Base-by-base conservation (phyloP, 2,329 filamentous ascomycete species). In the Phaeosphaeria sp. region DNA sequence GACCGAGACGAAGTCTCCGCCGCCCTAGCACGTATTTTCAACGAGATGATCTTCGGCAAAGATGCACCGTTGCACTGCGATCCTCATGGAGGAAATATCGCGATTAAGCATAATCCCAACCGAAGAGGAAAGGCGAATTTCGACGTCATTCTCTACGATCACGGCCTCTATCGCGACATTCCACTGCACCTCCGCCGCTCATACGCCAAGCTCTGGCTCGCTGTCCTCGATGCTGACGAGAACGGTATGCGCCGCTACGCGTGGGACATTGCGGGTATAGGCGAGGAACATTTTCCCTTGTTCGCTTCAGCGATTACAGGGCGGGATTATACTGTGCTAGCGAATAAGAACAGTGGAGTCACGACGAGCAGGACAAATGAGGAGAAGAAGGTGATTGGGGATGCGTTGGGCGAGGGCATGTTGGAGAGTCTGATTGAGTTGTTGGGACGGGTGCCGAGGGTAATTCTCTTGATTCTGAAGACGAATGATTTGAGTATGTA, bases 31-130 rank as follows among this genome's bases (percentile, higher is more conserved):
- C 88, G 89, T 58, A 92, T 99, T 58, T 99, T 99, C 84, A 99
- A 99, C 81, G 93, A 98, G 76, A 99, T 99, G 95, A 97, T 99
- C 66, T 99, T 99, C 66, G 93, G 94, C 49, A 86, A 89, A 52
- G 85, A 89, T 58, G 94, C 94, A 0, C 93, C 95, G 0, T 81
- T 99, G 41, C 95, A 99, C 80, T 99, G 95, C 79, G 95, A 99
- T 73, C 95, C 95, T 0, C 95, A 99, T 72, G 95, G 93, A 48
- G 95, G 95, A 46, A 99, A 99, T 72, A 90, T 99, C 54, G 93
- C 95, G 21, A 92, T 99, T 60, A 89, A 93, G 43, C 88, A 91
- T 75, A 95, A 94, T 71, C 76, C 83, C 4, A 79, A 76, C 17
- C 83, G 85, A 36, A 81, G 84, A 41, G 81, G 82, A 57, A 84